Percentiles rank a stretch among this genome's conserved stretches.
phyloP scores from a whole-genome alignment of 352 stramenopile genomes.

The Phytophthora fragariae region DNA sequence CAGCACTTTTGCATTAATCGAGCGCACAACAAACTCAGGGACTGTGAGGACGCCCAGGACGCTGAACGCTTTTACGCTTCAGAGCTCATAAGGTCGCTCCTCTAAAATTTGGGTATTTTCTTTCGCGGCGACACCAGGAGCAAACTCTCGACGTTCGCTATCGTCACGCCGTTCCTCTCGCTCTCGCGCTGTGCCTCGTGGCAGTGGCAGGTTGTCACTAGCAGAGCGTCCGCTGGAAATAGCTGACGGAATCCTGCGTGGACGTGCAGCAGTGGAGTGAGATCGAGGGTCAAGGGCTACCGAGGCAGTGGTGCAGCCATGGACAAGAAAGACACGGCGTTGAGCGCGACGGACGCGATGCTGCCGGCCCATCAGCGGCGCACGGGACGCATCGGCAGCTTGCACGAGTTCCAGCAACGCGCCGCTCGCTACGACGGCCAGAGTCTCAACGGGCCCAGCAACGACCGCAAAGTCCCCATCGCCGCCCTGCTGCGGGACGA shows the following conservation, averaged over 20 bases:
- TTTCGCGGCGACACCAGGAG: background rate
- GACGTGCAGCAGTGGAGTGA: constrained; percentile 16
- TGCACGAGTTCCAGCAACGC: constrained; percentile 88
- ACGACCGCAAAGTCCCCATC: constrained; percentile 37
- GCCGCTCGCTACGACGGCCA: constrained; percentile 58
- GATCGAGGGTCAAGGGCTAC: constrained; percentile 28
- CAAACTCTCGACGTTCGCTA: background rate
- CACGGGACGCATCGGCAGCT: constrained; percentile 72
- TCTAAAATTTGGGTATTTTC: background rate
- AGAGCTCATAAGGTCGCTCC: background rate
- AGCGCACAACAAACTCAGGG: too few relatives aligned
- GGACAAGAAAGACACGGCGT: constrained; percentile 19
- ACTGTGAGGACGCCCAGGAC: background rate
- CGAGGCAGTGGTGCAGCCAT: constrained; percentile 14
- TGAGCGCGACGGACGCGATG: constrained; percentile 16
- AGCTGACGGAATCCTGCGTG: constrained; percentile 26
- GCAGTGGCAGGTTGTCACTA: constrained; percentile 12
- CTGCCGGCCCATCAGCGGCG: constrained; percentile 75
- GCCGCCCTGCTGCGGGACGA: constrained; percentile 25
- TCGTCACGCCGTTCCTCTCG: background rate
- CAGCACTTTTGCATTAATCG: too few relatives aligned
- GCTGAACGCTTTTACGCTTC: background rate
- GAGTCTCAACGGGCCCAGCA: constrained; percentile 11
- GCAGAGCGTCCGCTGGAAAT: constrained; percentile 33
- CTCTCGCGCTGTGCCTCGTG: background rate